These are phyloP conservation scores for Astrothelium macrocarpum DNA, from an alignment of 495 filamentous ascomycete species.

Conservation along the genomic window DNA sequence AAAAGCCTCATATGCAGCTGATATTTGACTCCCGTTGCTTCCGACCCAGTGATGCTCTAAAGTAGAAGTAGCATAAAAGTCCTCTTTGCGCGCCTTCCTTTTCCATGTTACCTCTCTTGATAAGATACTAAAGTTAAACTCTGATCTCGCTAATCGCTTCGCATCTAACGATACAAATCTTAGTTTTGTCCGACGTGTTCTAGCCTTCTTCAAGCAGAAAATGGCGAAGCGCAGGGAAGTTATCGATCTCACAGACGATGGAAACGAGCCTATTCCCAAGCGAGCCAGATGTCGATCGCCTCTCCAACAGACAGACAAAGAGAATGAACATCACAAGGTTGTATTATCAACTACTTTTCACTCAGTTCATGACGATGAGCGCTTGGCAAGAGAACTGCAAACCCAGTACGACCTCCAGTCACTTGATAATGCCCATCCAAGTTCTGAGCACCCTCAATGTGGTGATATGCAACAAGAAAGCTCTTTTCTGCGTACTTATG, in stretches of 20 bases:
- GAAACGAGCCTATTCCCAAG: background rate
- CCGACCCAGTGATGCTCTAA: no score
- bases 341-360: background rate
- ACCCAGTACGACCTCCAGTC: slow-evolving; percentile 4
- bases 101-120: background rate
- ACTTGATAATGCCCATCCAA: background rate
- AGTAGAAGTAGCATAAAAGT: background rate
- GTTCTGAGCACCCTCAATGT: background rate
- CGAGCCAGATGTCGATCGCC: background rate
- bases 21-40: no score
- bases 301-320: background rate
- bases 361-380: background rate
- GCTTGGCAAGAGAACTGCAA: slow-evolving; percentile 10
- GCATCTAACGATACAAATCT: background rate
- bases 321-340: background rate
- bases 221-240: slow-evolving; percentile 1
- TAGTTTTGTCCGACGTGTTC: background rate
- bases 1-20: no score
- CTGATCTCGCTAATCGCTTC: background rate
- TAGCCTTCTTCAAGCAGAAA: background rate
- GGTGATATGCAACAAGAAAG: background rate
- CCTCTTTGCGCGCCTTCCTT: background rate
- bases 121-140: background rate
- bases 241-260: background rate
- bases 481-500: background rate